These are phyloP conservation scores for Lenwebbia sp. DNA, from an alignment of 345 rosid species.

Conservation along the genomic window DNA sequence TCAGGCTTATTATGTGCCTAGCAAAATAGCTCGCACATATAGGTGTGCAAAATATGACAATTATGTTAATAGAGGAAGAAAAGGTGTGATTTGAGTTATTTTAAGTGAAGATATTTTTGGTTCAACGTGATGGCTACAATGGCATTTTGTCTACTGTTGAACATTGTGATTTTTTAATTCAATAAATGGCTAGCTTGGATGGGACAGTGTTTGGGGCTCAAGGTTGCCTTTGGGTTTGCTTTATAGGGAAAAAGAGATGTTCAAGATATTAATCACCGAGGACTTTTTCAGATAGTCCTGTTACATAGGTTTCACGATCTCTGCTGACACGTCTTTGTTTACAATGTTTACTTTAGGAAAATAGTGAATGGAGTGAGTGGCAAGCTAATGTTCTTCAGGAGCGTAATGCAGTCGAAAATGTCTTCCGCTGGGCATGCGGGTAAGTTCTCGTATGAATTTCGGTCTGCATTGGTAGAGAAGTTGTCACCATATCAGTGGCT, in stretches of 20 bases:
- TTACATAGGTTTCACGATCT: not conserved
- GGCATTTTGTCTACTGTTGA: not conserved
- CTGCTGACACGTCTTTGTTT: not conserved
- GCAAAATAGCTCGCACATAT: not conserved
- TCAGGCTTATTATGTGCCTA: not conserved
- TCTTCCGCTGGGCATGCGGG: conserved; percentile 96
- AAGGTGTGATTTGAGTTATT: not conserved
- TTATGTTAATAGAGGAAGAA: not conserved
- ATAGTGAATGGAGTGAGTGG: conserved; percentile 82
- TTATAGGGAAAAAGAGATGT: not conserved
- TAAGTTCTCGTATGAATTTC: conserved; percentile 17
- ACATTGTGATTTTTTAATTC: not conserved
- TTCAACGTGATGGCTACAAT: not conserved
- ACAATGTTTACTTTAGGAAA: conserved; percentile 39
- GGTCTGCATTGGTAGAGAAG: not conserved
- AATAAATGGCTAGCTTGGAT: not conserved
- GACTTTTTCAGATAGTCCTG: not conserved
- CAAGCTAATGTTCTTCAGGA: conserved; percentile 61
- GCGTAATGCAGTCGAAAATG: conserved; percentile 88
- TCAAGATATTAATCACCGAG: not conserved
- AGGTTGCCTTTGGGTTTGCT: not conserved
- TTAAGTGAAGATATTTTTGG: not conserved
- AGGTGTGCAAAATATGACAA: not conserved
- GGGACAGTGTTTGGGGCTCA: not conserved
- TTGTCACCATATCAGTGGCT: not conserved